These are phyloP conservation scores for Aegilops sharonensis DNA, from an alignment of 176 grass and related monocot species.

Conservation along the genomic window DNA sequence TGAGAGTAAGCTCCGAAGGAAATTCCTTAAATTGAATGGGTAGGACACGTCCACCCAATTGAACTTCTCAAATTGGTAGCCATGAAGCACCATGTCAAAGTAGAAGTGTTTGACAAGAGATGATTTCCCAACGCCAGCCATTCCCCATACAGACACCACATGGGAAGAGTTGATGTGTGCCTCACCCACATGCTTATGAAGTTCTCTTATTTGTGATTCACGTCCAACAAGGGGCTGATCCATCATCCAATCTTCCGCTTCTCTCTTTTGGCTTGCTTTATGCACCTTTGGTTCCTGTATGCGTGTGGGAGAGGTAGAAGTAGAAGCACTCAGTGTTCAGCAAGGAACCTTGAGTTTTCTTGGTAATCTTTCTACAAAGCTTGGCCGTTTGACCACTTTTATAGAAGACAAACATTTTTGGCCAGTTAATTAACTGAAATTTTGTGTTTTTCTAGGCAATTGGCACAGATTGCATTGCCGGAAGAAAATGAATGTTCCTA, in stretches of 20 bases:
- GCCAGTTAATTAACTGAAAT: too few species aligned
- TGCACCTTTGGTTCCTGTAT: background rate
- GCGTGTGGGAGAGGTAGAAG: background rate
- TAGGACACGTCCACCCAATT: background rate
- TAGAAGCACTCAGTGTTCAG: background rate
- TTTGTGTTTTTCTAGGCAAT: too few species aligned
- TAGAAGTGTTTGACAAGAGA: background rate
- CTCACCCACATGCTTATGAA: background rate
- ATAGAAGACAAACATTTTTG: too few species aligned
- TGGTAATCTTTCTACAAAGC: too few species aligned
- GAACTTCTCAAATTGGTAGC: background rate
- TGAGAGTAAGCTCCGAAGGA: background rate
- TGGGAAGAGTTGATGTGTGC: background rate
- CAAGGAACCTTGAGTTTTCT: too few species aligned
- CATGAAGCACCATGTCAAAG: background rate
- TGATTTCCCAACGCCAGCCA: constrained; percentile 11
- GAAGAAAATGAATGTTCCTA: too few species aligned
- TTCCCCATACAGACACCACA: constrained; percentile 24
- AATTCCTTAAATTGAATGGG: background rate
- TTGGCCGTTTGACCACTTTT: too few species aligned
- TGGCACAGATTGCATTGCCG: too few species aligned
- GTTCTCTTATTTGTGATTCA: background rate
- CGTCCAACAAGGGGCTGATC: background rate
- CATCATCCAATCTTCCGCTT: background rate
- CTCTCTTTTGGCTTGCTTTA: background rate